Evolutionary conservation across 768 basidiomycete species (phyloP), one percentile per base, ranked within the genome.

Genomic region (Termitomyces sp.): DNA sequence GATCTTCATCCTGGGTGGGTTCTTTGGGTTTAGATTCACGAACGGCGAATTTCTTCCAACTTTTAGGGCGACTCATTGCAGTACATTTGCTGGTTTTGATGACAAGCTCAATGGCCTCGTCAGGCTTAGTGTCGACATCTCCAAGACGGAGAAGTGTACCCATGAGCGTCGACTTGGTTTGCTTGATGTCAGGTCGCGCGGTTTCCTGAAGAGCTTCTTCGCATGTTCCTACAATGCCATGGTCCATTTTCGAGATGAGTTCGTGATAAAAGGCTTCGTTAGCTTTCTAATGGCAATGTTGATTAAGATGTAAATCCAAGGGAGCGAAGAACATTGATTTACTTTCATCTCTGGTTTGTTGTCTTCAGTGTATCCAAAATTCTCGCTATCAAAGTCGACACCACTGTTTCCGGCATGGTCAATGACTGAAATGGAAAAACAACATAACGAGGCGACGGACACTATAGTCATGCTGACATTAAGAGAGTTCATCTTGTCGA

Each of bases 51-150:
- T 91, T 92, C 75, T 94, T 96, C 85, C 90, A 89, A 36, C 85
- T 73, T 56, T 90, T 88, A 0, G 93, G 87, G 38, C 85, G 78
- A 3, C 84, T 81, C 22, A 84, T 68, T 28, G 89, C 84, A 0
- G 93, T 95, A 56, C 87, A 89, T 75, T 98, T 98, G 65, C 85
- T 88, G 22, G 86, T 81, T 68, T 89, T 89, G 63, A 98, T 80
- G 11, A 76, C 72, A 59, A 98, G 81, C 67, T 88, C 86, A 40
- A 97, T 74, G 1, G 91, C 87, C 67, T 93, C 87, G n/a, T 86
- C 86, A 6, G 83, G 74, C 32, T 83, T 78, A 0, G 79, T 77
- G 6, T 88, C 86, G 9, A 83, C 75, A 65, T 95, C 92, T 1
- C 96, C 96, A 22, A 99, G 77, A 36, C 88, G 85, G 5, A 99